A percentile compares a stretch with the other conserved stretches of the same genome.
These are phyloP conservation scores for Salix koriyanagi DNA, from an alignment of 345 rosid species.

Conservation along the genomic window DNA sequence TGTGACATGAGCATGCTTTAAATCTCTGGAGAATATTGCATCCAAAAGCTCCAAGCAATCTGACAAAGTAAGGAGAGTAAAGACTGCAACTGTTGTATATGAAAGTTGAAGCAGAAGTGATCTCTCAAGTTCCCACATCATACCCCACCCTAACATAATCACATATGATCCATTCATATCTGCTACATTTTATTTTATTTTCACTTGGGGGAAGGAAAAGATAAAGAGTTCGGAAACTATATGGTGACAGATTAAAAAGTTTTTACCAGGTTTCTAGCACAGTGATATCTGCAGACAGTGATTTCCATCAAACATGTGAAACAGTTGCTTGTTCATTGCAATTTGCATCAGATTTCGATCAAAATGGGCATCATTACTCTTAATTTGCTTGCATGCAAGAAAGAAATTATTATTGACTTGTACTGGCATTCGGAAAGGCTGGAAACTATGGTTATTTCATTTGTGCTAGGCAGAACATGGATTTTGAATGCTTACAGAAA, in stretches of 20 bases:
- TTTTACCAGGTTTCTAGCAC: too few relatives aligned
- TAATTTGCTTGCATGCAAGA: background rate
- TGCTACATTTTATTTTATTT: background rate
- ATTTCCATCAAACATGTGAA: too few relatives aligned
- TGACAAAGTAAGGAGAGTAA: slow-evolving; percentile 1
- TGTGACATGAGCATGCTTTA: background rate
- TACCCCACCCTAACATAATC: background rate
- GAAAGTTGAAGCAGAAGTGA: background rate
- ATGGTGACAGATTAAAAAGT: too few relatives aligned
- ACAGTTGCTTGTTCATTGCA: too few relatives aligned
- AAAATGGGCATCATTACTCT: background rate
- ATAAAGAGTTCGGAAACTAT: too few relatives aligned
- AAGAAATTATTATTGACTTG: too few relatives aligned
- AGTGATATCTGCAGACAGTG: too few relatives aligned
- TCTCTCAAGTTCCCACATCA: background rate
- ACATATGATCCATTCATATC: background rate
- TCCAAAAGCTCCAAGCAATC: slow-evolving; percentile 7
- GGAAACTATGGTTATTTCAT: too few relatives aligned
- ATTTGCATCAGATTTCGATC: too few relatives aligned
- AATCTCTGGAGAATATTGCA: slow-evolving; percentile 9
- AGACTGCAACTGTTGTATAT: background rate
- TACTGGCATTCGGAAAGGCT: background rate
- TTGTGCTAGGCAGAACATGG: background rate
- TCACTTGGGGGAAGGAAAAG: background rate
- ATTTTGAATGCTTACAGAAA: background rate